Conservation (phyloP, 768 basidiomycete species). For the Calocybe cyanea region DNA sequence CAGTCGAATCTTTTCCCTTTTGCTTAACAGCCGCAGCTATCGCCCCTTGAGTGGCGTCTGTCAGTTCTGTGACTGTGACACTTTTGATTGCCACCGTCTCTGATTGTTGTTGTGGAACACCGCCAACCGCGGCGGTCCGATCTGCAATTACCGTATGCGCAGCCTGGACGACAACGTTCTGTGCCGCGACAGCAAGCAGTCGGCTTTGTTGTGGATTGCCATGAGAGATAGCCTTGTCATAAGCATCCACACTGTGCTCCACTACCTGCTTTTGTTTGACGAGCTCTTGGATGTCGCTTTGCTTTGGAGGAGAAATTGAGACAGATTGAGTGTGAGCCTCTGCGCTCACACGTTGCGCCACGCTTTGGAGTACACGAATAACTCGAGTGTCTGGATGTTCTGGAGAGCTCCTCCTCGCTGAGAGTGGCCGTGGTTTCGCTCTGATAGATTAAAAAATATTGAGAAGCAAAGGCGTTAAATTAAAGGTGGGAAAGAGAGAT, state of each 20-base stretch:
- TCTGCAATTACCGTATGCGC: constrained; percentile 63
- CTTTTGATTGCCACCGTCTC: constrained; percentile 43
- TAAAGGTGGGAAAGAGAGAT: neutral
- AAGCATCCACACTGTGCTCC: constrained; percentile 64
- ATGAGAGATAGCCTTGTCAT: constrained; percentile 59
- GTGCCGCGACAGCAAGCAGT: constrained; percentile 70
- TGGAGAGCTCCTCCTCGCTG: constrained; percentile 15
- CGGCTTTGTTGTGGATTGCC: constrained; percentile 39
- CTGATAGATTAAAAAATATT: constrained; percentile 12
- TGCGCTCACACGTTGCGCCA: constrained; percentile 75
- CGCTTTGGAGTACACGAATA: constrained; percentile 71
- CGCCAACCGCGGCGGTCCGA: constrained; percentile 37
- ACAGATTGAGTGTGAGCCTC: constrained; percentile 68
- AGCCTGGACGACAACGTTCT: constrained; percentile 78
- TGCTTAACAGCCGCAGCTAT: constrained; percentile 82
- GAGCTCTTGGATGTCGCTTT: constrained; percentile 56
- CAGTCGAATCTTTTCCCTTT: constrained; percentile 67
- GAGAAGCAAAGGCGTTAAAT: neutral
- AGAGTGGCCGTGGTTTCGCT: constrained; percentile 25
- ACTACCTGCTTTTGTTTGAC: constrained; percentile 82
- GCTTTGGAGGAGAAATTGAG: constrained; percentile 42
- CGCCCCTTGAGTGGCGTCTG: constrained; percentile 55
- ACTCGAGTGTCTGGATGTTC: constrained; percentile 63
- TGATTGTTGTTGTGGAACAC: constrained; percentile 31
- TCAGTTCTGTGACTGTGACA: constrained; percentile 48